A percentile compares a stretch with the other conserved stretches of the same genome.
Conservation (phyloP, 2,329 filamentous ascomycete species). For the Colletotrichum euphorbiae region DNA sequence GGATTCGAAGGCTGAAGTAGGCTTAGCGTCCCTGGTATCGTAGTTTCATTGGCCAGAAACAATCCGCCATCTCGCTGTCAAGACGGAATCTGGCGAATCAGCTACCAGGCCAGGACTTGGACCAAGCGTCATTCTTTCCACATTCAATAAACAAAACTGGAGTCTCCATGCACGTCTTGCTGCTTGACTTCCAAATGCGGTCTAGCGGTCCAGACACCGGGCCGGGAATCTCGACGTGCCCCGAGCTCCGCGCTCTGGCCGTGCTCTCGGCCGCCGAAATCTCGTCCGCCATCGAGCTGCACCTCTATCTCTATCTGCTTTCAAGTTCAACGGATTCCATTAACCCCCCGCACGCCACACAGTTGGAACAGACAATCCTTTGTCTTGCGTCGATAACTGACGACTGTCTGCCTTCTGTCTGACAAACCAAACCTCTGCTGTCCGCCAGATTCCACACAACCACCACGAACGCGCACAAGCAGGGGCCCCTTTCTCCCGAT, state of each 20-base stretch:
- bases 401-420: not conserved
- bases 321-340: conserved; percentile 11
- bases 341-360: conserved; percentile 3
- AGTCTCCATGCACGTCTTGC: conserved; percentile 37
- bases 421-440: not conserved
- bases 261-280: not conserved
- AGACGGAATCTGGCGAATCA: not conserved
- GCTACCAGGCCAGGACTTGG: not conserved
- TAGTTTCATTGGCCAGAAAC: not conserved
- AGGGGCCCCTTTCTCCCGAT: not conserved
- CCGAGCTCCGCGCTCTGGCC: no score
- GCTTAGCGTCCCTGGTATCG: not conserved
- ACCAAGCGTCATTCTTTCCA: conserved; percentile 7
- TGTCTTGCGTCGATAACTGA: no score
- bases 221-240: conserved; percentile 2
- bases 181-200: conserved; percentile 48
- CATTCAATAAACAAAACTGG: not conserved
- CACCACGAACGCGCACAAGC: not conserved
- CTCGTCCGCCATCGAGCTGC: conserved; percentile 15
- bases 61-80: not conserved
- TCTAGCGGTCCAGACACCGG: conserved; percentile 42
- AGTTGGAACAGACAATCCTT: not conserved
- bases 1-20: not conserved
- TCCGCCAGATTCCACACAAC: not conserved
- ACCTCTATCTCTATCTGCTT: not conserved